A percentile compares a stretch with the other conserved stretches of the same genome.
phyloP scores from a whole-genome alignment of 1,284 basidiomycete genomes.

The Malassezia equina region DNA sequence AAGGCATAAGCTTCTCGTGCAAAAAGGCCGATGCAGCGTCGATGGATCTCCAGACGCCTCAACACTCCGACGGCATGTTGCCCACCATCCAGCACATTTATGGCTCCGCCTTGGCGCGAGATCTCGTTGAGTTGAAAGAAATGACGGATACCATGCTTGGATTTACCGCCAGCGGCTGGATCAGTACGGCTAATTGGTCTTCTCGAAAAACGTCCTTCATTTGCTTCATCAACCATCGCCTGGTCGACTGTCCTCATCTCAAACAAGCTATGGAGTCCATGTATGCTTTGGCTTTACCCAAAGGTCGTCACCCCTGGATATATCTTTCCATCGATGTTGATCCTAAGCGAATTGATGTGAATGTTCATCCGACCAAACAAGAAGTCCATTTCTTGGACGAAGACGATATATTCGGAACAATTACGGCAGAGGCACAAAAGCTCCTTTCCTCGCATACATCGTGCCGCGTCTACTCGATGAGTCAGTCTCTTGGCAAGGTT shows the following conservation, averaged over 20 bases:
- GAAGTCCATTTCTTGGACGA: slow-evolving; percentile 93
- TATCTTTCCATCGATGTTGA: slow-evolving; percentile 81
- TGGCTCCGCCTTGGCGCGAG: slow-evolving; percentile 68
- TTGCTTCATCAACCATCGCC: slow-evolving; percentile 93
- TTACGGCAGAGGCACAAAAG: slow-evolving; percentile 52
- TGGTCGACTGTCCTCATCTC: slow-evolving; percentile 80
- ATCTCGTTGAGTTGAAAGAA: slow-evolving; percentile 56
- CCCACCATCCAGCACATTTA: slow-evolving; percentile 74
- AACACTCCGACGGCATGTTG: slow-evolving; percentile 54
- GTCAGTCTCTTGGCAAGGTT: slow-evolving; percentile 14
- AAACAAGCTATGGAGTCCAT: slow-evolving; percentile 77
- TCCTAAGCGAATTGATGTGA: slow-evolving; percentile 83
- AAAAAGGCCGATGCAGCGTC: slow-evolving; percentile 59
- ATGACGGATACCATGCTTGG: slow-evolving; percentile 24
- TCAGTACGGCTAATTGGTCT: slow-evolving; percentile 80
- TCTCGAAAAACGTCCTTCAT: slow-evolving; percentile 74
- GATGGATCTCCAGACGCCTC: slow-evolving; percentile 68
- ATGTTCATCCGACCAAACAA: slow-evolving; percentile 94
- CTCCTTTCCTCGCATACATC: slow-evolving; percentile 30
- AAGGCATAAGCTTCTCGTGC: slow-evolving; percentile 66
- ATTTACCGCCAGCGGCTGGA: slow-evolving; percentile 56
- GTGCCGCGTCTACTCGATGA: slow-evolving; percentile 35
- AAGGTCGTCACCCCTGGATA: slow-evolving; percentile 79
- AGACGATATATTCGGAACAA: slow-evolving; percentile 70
- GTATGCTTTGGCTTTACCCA: slow-evolving; percentile 77